Base-by-base conservation (phyloP, 345 rosid species). In the Arabis alpina region DNA sequence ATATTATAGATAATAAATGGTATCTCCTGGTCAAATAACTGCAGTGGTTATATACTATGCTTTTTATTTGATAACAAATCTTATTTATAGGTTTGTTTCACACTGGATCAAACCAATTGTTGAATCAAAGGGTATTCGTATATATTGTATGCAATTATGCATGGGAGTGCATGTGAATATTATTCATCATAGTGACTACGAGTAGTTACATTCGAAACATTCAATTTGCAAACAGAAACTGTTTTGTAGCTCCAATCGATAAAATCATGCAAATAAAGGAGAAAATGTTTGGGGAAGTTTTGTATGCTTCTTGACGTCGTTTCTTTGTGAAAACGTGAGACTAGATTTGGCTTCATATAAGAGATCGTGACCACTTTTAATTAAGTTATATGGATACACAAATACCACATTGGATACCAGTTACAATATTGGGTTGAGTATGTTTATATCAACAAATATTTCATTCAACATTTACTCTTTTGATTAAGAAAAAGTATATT, bases 281-380 rank as follows among this genome's bases (percentile, higher is more conserved):
- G 27, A 68, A 48, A 54, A 30, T 45, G 51, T 62, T 57, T 63
- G 41, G 30, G 37, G 32, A 41, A 10, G 52, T 69, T 70, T 64
- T 76, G 79, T 76, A 69, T 50, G 79, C 49, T 76, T 75, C 70
- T 69, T 55, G 9, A 28, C 69, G 79, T 61, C 69, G 79, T 61
- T 62, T 70, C 50, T 58, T 69, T 56, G 56, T 52, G 71, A 63
- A 63, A 70, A 54, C 66, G 71, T 70, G 79, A 57, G 62, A 70
- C 61, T 51, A 64, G 50, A 56, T 76, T 76, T 76, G 79, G 79
- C 71, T 70, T 55, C 66, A 70, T 48, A 32, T 70, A 56, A 24
- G 67, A 24, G 13, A 76, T 64, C 3, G 75, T 70, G 71, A 70
- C 79, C 71, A 76, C 71, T 50, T 56, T 70, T 50, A 64, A 64